Evolutionary conservation across 139 green algal species (phyloP), one percentile per base, ranked within the genome.

Genomic region (Picochlorum sp.): DNA sequence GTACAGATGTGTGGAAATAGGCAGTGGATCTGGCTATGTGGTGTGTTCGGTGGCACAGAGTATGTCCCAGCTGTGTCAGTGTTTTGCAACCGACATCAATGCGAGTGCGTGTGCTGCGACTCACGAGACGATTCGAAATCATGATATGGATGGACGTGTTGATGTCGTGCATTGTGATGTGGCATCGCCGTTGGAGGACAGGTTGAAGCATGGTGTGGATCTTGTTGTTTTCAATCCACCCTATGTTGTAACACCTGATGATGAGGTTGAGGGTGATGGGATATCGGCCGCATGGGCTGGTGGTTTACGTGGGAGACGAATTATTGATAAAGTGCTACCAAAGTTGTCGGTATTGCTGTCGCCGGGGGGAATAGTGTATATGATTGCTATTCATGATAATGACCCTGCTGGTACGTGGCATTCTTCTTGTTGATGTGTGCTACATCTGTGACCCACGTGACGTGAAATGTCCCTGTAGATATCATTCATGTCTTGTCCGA

Each of bases 151-250:
- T 4, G 10, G 23, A n/a, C 57, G 59, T 6, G 72, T 81, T 18
- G 75, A 88, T 21, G 24, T 88, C 2, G 14, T 88, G 11, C 62
- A 62, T 4, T 55, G 57, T 4, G 80, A 85, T 70, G 49, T 88
- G 2, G 50, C 73, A 5, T 54, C 30, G 4, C 51, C 51, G 6
- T 63, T 90, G 24, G 20, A 63, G 50, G 60, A 62, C 0, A 58
- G 70, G 15, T n/a, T 84, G 21, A 3, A 18, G 2, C 69, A 72
- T 15, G 11, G 9, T 1, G 65, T 88, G 3, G 81, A 90, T 56
- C 49, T 90, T 9, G 63, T 90, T 74, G 75, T 97, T 16, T 97
- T 97, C 76, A 98, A 98, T 69, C 93, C 93, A 6, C 92, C 93
- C 10, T 97, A 98, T 67, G 93, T 98, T 45, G 87, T 87, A 1